phyloP scores from a whole-genome alignment of 2,329 filamentous ascomycete genomes.

The Ilyonectria mors-panacis region DNA sequence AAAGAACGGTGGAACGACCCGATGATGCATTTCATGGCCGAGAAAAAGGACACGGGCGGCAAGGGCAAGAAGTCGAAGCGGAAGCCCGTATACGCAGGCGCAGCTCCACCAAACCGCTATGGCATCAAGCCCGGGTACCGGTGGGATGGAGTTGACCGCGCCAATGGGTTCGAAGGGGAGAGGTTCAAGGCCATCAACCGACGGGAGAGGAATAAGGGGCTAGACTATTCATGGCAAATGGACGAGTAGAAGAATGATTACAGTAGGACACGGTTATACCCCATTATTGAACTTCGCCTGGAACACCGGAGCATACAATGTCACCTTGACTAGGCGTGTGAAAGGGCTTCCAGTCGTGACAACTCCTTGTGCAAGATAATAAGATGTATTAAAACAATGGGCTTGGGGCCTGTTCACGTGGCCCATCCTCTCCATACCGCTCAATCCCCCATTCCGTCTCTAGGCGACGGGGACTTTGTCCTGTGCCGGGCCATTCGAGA shows the following conservation, averaged over 20 bases:
- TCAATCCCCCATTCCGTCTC: background rate
- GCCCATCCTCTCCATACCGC: slow-evolving; percentile 1
- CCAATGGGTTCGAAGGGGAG: slow-evolving; percentile 94
- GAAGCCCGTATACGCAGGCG: slow-evolving; percentile 82
- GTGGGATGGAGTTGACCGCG: slow-evolving; percentile 97
- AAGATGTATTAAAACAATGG: slow-evolving; percentile 19
- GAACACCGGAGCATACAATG: background rate
- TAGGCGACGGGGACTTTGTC: background rate
- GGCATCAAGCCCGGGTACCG: slow-evolving; percentile 92
- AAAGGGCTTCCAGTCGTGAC: background rate
- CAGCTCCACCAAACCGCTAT: slow-evolving; percentile 91
- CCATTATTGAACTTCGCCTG: slow-evolving; percentile 32
- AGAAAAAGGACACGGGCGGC: slow-evolving; percentile 57
- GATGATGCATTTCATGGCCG: slow-evolving; percentile 82
- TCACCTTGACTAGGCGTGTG: background rate
- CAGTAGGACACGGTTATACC: slow-evolving; percentile 42
- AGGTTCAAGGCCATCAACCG: slow-evolving; percentile 91
- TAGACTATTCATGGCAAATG: slow-evolving; percentile 97
- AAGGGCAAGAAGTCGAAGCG: slow-evolving; percentile 55
- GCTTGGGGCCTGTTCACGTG: background rate
- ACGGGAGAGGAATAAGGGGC: slow-evolving; percentile 79
- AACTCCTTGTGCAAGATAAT: background rate
- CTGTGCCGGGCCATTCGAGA: slow-evolving; percentile 1
- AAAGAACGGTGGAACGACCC: slow-evolving; percentile 93
- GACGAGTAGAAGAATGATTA: slow-evolving; percentile 75